Conservation (phyloP, 495 filamentous ascomycete genomes). For the Xylaria nigripes region DNA sequence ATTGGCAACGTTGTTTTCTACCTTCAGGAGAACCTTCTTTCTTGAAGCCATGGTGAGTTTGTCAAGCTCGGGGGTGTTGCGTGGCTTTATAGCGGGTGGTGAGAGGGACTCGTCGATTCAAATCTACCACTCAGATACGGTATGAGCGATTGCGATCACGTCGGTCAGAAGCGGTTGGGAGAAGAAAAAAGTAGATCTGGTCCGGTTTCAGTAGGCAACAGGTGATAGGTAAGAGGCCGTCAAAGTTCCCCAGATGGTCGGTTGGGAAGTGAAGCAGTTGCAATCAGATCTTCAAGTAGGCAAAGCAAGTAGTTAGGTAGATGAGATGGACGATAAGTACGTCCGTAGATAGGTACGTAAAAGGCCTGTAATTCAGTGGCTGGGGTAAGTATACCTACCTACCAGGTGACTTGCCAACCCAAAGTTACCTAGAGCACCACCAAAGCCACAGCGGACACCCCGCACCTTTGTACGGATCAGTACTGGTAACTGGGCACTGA, state of each 20-base stretch:
- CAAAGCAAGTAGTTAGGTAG: background rate
- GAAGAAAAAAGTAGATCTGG: background rate
- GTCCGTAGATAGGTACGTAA: background rate
- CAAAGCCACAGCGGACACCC: background rate
- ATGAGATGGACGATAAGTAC: background rate
- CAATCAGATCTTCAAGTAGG: background rate
- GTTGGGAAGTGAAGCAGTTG: background rate
- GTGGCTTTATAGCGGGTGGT: background rate
- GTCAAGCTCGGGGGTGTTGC: conserved; percentile 8
- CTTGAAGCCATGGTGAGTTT: conserved; percentile 66
- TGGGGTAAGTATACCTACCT: background rate
- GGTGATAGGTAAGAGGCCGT: background rate
- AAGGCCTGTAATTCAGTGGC: conserved; percentile 5
- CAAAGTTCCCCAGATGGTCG: background rate
- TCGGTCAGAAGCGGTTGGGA: background rate
- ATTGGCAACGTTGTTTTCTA: conserved; percentile 26
- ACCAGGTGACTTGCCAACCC: conserved; percentile 11
- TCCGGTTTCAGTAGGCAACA: background rate
- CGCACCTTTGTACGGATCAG: background rate
- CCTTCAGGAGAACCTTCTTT: conserved; percentile 98
- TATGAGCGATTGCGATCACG: background rate
- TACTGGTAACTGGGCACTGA: too few relatives aligned
- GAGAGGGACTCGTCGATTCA: background rate
- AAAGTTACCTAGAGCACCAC: background rate
- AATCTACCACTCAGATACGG: background rate